These are phyloP conservation scores for Sphagnum contortum DNA, from an alignment of 225 moss, liverwort and hornwort genomes.

Conservation along the genomic window DNA sequence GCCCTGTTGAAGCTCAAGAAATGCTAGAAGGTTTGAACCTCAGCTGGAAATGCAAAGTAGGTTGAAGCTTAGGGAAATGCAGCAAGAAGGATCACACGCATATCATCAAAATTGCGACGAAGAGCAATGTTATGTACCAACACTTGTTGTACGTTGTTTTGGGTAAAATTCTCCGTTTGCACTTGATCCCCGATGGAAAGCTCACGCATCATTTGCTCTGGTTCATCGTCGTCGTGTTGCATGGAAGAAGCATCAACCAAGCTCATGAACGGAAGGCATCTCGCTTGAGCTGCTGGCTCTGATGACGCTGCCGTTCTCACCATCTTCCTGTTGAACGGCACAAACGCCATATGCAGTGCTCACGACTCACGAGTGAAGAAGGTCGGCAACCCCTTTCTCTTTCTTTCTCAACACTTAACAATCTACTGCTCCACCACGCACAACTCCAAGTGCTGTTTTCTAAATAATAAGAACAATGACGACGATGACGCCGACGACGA, in stretches of 20 bases:
- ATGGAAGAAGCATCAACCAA: slow-evolving; percentile 4
- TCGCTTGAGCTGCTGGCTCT: neutral
- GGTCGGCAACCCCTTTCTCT: too few relatives aligned
- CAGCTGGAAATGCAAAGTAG: neutral
- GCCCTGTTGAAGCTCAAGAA: neutral
- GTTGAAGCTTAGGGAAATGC: neutral
- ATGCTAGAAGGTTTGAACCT: too few relatives aligned
- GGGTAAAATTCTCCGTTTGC: slow-evolving; percentile 12
- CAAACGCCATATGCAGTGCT: slow-evolving; percentile 6
- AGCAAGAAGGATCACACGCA: slow-evolving; percentile 1
- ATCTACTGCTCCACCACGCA: too few relatives aligned
- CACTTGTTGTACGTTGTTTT: slow-evolving; percentile 37
- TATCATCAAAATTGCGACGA: slow-evolving; percentile 66
- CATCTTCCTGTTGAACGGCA: slow-evolving; percentile 1
- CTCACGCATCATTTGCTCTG: slow-evolving; percentile 1
- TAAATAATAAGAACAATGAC: too few relatives aligned
- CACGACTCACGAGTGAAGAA: too few relatives aligned
- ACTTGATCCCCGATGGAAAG: slow-evolving; percentile 8
- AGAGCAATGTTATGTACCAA: slow-evolving; percentile 55
- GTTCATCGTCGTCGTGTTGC: neutral
- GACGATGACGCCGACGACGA: too few relatives aligned
- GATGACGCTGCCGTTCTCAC: neutral
- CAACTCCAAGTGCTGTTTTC: too few relatives aligned
- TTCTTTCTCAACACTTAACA: too few relatives aligned
- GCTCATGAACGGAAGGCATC: neutral